phyloP scores from a whole-genome alignment of 2,329 filamentous ascomycete genomes.

The Dactylonectria macrodidyma region DNA sequence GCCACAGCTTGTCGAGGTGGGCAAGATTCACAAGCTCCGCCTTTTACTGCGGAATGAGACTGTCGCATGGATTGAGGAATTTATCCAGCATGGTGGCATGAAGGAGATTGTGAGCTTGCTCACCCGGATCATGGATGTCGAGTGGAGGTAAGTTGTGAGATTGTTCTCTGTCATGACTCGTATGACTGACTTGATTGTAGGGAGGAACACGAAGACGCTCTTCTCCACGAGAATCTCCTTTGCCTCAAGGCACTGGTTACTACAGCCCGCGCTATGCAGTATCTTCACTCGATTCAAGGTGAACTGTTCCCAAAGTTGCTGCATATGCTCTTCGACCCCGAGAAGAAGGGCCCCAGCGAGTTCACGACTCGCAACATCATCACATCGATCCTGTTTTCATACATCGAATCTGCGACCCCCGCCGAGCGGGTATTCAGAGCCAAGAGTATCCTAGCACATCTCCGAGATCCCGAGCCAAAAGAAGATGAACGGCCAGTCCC shows the following conservation, averaged over 20 bases:
- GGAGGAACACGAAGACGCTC: constrained; percentile 94
- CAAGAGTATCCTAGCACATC: constrained; percentile 80
- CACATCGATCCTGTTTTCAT: constrained; percentile 89
- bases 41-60: constrained; percentile 94
- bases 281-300: constrained; percentile 83
- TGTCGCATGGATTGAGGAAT: constrained; percentile 93
- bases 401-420: constrained; percentile 78
- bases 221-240: constrained; percentile 92
- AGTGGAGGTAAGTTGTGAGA: constrained; percentile 83
- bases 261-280: constrained; percentile 86
- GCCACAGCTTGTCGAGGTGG: constrained; percentile 90
- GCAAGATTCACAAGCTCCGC: constrained; percentile 92
- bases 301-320: constrained; percentile 89
- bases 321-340: constrained; percentile 94
- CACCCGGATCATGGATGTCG: constrained; percentile 93
- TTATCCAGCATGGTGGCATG: constrained; percentile 93
- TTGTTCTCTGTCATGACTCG: not conserved
- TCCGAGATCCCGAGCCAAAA: constrained; percentile 83
- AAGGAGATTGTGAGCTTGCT: constrained; percentile 88
- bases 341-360: constrained; percentile 97
- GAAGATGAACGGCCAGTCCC: constrained; percentile 83
- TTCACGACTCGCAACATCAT: constrained; percentile 95
- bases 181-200: constrained; percentile 58
- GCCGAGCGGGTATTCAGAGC: constrained; percentile 78
- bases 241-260: constrained; percentile 97